Base-by-base conservation (phyloP, 805 yeast species). In the Nakazawaea pomicola region DNA sequence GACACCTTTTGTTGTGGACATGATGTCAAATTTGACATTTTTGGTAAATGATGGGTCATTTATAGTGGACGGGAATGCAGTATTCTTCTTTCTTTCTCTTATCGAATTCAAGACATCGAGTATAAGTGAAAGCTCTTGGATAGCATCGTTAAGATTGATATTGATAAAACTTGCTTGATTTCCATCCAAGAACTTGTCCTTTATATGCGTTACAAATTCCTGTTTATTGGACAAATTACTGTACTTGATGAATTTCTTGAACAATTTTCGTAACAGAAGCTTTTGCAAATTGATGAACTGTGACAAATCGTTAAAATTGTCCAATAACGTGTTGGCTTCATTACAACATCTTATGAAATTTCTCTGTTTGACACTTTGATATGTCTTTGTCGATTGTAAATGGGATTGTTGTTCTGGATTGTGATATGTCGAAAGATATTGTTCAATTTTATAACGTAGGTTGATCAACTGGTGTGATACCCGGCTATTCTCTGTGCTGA, bases 251-350 rank as follows among this genome's bases (percentile, higher is more conserved):
- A 74, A 82, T 56, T 87, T 86, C 62, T 87, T 86, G 52, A 86
- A 66, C 37, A 86, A 70, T 61, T 86, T 86, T 46, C 80, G 69
- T 36, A 83, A 68, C 5, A 79, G 95, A 3, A 87, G 78, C 52
- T 80, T 79, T 54, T 86, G 95, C 6, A 85, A 71, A 17, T 80
- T 62, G 12, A 84, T 74, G 54, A 82, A 86, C 46, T 87, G 68
- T n/a, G 85, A 70, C 35, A 86, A 62, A 46, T 80, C 74, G 51
- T 81, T 85, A 20, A 83, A 62, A 34, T 76, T 80, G 14, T 52
- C 62, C 42, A 71, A 73, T 33, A 68, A 70, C 46, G 48, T 62
- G 36, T 53, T 67, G 54, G 63, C 67, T 53, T 65, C 77, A 38
- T 51, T 53, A 56, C 57, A 55, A 16, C 56, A 54, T 4, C 47